Percentiles rank a stretch among this genome's conserved stretches.
Conservation (phyloP, 352 stramenopile species). For the Phytophthora pinifolia region DNA sequence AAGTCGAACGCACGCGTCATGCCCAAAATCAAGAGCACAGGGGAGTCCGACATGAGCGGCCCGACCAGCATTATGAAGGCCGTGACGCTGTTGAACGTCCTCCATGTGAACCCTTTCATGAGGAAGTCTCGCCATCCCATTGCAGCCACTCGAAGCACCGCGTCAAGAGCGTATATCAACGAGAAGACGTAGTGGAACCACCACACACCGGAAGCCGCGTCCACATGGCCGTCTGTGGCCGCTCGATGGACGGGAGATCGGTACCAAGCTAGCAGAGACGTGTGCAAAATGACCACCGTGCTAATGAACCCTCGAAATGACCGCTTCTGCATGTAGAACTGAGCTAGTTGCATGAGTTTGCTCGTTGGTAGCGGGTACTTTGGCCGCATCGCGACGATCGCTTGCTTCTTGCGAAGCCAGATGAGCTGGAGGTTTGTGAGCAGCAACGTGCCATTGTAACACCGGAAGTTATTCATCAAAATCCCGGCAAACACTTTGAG, state of each 20-base stretch:
- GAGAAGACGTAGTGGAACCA: slow-evolving; percentile 82
- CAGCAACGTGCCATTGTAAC: slow-evolving; percentile 78
- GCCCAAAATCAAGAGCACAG: slow-evolving; percentile 68
- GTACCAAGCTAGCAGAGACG: slow-evolving; percentile 71
- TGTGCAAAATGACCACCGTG: slow-evolving; percentile 64
- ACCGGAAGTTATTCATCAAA: slow-evolving; percentile 88
- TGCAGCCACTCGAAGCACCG: slow-evolving; percentile 62
- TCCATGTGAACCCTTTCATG: slow-evolving; percentile 84
- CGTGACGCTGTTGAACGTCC: slow-evolving; percentile 70
- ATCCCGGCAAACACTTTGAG: slow-evolving; percentile 79
- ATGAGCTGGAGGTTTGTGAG: slow-evolving; percentile 79
- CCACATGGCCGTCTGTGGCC: slow-evolving; percentile 34
- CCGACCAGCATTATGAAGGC: slow-evolving; percentile 80
- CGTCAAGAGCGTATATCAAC: slow-evolving; percentile 74
- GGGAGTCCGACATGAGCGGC: slow-evolving; percentile 56
- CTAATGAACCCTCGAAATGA: slow-evolving; percentile 68
- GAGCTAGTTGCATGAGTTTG: slow-evolving; percentile 50
- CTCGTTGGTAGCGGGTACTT: slow-evolving; percentile 78
- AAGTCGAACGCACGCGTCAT: slow-evolving; percentile 84
- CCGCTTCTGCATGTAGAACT: slow-evolving; percentile 69
- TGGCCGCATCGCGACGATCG: slow-evolving; percentile 59
- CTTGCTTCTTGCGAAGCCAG: slow-evolving; percentile 72
- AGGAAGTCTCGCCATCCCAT: slow-evolving; percentile 82
- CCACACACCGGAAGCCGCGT: slow-evolving; percentile 48
- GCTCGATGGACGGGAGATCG: slow-evolving; percentile 53